These are phyloP conservation scores for Yamadazyma atlantica DNA, from an alignment of 1,139 yeast species.

Conservation along the genomic window DNA sequence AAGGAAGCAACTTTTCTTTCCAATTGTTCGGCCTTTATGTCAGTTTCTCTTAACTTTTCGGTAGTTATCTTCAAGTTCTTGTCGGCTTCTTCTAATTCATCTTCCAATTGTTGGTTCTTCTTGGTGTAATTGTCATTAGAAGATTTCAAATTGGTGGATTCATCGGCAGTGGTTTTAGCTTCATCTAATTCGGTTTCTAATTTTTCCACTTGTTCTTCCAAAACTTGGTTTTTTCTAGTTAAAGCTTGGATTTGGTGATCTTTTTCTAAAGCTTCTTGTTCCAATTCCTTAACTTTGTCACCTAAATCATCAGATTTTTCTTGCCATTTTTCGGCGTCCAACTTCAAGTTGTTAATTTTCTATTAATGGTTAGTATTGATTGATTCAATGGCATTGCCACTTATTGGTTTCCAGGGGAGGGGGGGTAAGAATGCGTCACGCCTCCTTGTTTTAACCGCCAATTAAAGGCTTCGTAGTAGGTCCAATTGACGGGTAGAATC, in stretches of 20 bases:
- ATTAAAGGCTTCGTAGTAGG: neutral
- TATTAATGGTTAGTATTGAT: conserved; percentile 27
- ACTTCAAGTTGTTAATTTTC: conserved; percentile 88
- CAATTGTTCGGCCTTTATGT: conserved; percentile 94
- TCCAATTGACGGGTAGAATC: neutral
- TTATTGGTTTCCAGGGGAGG: too few species aligned
- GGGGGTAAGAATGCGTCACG: neutral
- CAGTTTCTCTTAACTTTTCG: conserved; percentile 92
- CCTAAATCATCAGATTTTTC: conserved; percentile 90
- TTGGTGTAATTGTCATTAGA: conserved; percentile 88
- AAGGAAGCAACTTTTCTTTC: conserved; percentile 92
- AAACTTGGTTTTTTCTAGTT: conserved; percentile 85
- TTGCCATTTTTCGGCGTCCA: conserved; percentile 97
- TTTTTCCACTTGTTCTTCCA: conserved; percentile 90
- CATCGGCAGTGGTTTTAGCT: conserved; percentile 88
- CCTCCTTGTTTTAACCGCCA: neutral
- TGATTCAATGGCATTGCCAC: too few species aligned
- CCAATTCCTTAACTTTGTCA: conserved; percentile 80
- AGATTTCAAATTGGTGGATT: conserved; percentile 84
- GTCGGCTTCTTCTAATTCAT: conserved; percentile 91
- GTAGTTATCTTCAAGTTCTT: conserved; percentile 91
- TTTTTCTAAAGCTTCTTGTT: conserved; percentile 87
- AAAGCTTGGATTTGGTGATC: conserved; percentile 94
- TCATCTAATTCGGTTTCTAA: conserved; percentile 78
- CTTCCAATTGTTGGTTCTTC: conserved; percentile 91